Evolutionary conservation across 2,329 filamentous ascomycete genomes (phyloP).

Genomic region (Aulographum hederae): DNA sequence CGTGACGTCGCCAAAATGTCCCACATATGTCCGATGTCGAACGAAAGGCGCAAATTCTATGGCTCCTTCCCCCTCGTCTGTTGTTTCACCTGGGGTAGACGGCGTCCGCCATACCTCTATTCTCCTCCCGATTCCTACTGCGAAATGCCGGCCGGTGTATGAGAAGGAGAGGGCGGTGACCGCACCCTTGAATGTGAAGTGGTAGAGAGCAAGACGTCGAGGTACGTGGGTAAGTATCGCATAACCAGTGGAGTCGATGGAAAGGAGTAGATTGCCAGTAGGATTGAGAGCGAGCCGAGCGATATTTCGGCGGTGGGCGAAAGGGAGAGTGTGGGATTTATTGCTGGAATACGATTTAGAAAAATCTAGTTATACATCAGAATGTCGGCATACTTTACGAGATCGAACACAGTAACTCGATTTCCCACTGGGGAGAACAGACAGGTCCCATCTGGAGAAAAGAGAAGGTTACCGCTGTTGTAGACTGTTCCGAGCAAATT

Average conservation of each 20-base stretch:
- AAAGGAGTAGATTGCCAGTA: conserved; percentile 77
- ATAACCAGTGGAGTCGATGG: conserved; percentile 84
- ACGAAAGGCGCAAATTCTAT: conserved; percentile 93
- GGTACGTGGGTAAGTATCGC: conserved; percentile 85
- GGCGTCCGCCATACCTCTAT: conserved; percentile 96
- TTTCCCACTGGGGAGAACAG: conserved; percentile 94
- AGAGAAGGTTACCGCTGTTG: conserved; percentile 91
- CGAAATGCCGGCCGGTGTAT: conserved; percentile 79
- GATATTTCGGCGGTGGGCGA: conserved; percentile 90
- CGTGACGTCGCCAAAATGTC: conserved; percentile 74
- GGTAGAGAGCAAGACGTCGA: conserved; percentile 71
- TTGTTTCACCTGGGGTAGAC: conserved; percentile 63
- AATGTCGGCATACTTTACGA: conserved; percentile 58
- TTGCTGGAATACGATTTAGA: conserved; percentile 34
- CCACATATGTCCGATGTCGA: conserved; percentile 65
- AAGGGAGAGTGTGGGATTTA: conserved; percentile 72
- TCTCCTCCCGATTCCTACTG: conserved; percentile 67
- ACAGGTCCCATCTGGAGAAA: conserved; percentile 89
- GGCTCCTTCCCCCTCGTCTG: conserved; percentile 61
- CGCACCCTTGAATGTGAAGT: conserved; percentile 82
- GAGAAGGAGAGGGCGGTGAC: conserved; percentile 79
- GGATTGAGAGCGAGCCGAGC: conserved; percentile 74
- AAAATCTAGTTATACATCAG: background rate
- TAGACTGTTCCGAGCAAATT: conserved; percentile 97
- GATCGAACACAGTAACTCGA: conserved; percentile 84